Evolutionary conservation across 2,329 filamentous ascomycete genomes (phyloP).

Genomic region (Neobulgaria alba): DNA sequence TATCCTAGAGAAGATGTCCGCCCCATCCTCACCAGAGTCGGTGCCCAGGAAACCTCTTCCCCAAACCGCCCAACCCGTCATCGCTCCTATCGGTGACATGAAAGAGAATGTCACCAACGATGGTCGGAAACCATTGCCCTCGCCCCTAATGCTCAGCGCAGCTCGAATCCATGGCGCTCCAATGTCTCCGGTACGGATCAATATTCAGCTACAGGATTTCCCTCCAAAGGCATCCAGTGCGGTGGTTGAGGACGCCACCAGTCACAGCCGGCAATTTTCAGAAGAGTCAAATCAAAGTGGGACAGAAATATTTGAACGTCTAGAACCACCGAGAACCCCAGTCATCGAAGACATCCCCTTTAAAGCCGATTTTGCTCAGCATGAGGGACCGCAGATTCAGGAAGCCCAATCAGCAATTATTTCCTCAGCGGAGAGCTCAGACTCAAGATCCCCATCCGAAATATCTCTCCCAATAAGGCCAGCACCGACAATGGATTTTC

Average conservation of each 20-base stretch:
- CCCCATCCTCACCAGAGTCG: constrained; percentile 14
- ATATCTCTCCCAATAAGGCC: constrained; percentile 10
- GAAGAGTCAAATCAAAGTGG: constrained; percentile 11
- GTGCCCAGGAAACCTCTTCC: constrained; percentile 13
- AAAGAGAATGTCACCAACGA: constrained; percentile 19
- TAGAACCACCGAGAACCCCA: constrained; percentile 10
- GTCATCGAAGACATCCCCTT: constrained; percentile 22
- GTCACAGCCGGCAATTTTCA: constrained; percentile 10
- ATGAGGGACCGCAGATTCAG: constrained; percentile 18
- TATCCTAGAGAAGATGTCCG: no score
- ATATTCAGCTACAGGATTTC: constrained; percentile 45
- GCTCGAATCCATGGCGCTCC: constrained; percentile 41
- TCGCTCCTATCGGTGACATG: constrained; percentile 12
- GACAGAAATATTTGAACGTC: constrained; percentile 6
- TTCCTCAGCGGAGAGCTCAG: constrained; percentile 21
- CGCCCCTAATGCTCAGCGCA: constrained; percentile 18
- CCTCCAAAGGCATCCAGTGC: constrained; percentile 42
- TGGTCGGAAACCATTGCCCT: constrained; percentile 14
- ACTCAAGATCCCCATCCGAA: constrained; percentile 17
- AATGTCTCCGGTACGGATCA: constrained; percentile 47
- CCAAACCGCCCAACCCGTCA: constrained; percentile 4
- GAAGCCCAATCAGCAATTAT: constrained; percentile 8
- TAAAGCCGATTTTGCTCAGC: constrained; percentile 20
- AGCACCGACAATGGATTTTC: constrained; percentile 4
- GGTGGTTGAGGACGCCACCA: constrained; percentile 36